A percentile compares a stretch with the other conserved stretches of the same genome.
These are phyloP conservation scores for Fusarium sp. DNA, from an alignment of 2,329 filamentous ascomycete genomes.

Conservation along the genomic window DNA sequence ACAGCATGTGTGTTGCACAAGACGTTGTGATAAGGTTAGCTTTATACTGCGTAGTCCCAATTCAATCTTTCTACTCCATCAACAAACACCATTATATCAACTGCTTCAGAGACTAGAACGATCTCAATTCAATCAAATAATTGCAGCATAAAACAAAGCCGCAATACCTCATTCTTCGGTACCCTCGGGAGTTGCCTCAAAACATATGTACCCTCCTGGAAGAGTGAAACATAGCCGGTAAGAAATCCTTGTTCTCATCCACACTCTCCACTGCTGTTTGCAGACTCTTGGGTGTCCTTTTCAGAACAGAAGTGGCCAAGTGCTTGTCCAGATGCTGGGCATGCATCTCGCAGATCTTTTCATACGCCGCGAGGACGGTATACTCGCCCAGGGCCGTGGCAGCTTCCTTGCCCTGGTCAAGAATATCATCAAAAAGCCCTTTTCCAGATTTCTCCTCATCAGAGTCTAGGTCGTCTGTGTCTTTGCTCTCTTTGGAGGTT, in stretches of 20 bases:
- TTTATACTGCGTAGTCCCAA: too few species aligned
- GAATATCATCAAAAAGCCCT: neutral
- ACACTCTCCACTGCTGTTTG: conserved; percentile 10
- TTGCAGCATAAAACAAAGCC: too few species aligned
- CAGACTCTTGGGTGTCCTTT: conserved; percentile 1
- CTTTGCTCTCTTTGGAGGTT: neutral
- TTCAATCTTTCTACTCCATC: too few species aligned
- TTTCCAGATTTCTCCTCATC: neutral
- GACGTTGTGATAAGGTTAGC: too few species aligned
- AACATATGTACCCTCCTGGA: conserved; percentile 11
- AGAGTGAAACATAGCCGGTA: conserved; percentile 16
- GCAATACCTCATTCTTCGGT: too few species aligned
- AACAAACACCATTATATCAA: too few species aligned
- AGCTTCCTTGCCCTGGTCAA: conserved; percentile 16
- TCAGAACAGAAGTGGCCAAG: conserved; percentile 1
- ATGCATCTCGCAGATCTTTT: conserved; percentile 10
- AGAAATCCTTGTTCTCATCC: conserved; percentile 9
- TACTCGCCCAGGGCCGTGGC: conserved; percentile 7
- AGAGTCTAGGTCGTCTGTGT: neutral
- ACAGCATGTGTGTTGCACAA: too few species aligned
- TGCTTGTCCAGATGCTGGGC: conserved; percentile 8
- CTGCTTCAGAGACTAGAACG: too few species aligned
- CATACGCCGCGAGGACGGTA: neutral
- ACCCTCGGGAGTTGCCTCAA: neutral
- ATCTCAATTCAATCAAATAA: too few species aligned